Evolutionary conservation across 192 early-diverging fungal genomes (phyloP).

Genomic region (Jimgerdemannia flammicorona): DNA sequence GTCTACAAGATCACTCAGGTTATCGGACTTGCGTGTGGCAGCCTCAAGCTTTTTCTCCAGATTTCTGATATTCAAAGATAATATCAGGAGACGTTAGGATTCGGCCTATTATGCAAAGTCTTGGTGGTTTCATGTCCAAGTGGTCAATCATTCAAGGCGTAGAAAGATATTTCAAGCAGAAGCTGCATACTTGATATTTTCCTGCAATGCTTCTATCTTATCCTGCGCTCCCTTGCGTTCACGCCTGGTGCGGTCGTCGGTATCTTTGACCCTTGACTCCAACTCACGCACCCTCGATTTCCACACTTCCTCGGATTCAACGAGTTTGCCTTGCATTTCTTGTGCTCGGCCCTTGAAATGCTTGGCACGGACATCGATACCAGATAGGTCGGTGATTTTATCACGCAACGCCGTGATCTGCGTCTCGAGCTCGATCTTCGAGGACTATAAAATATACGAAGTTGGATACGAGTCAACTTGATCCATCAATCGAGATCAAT

Average conservation of each 20-base stretch:
- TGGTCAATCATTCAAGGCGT: neutral
- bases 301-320: constrained; percentile 32
- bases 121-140: neutral
- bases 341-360: constrained; percentile 28
- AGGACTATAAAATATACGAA: neutral
- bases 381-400: constrained; percentile 5
- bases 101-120: no score
- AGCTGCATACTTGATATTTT: constrained; percentile 27
- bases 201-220: constrained; percentile 28
- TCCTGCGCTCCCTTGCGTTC: constrained; percentile 40
- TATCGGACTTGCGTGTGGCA: constrained; percentile 24
- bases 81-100: no score
- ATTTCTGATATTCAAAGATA: constrained; percentile 6
- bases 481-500: neutral
- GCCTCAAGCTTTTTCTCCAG: constrained; percentile 30
- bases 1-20: constrained; percentile 29
- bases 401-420: constrained; percentile 10
- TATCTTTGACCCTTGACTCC: constrained; percentile 25
- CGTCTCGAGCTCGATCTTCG: constrained; percentile 12
- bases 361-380: constrained; percentile 11
- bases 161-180: neutral
- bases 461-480: no score
- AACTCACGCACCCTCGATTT: constrained; percentile 28
- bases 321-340: constrained; percentile 19
- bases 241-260: constrained; percentile 30